Evolutionary conservation across 2,329 filamentous ascomycete genomes (phyloP), one percentile per base, ranked within the genome.

Genomic region (Tolypocladium capitatum): DNA sequence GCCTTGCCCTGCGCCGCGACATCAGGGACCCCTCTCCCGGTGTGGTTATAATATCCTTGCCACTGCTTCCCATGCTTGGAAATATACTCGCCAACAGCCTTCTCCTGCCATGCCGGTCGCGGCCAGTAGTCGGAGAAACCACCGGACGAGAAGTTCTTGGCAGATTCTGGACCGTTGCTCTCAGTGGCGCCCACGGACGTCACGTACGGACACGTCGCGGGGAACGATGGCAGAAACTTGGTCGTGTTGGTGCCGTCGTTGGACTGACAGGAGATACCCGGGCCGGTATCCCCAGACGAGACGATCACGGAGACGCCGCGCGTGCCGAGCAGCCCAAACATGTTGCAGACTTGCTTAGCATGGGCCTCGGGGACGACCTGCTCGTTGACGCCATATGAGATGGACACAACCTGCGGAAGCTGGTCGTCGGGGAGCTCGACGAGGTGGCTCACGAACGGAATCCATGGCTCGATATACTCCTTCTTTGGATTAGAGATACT

Each of bases 371-470:
- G 80, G 0, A 86, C 68, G 4, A 71, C 74, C 59, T 82, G 80
- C 58, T 87, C 83, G 43, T 81, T 72, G 54, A 84, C 81, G 27
- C 80, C 81, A 57, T 86, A 87, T 0, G 81, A 86, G n/a, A 80
- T 83, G 36, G 73, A 75, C 38, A 87, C 70, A 18, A 84, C 76
- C 4, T 76, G 72, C 0, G 84, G 83, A 0, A 86, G 67, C 18
- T 75, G 60, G 3, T 68, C 60, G 50, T 78, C 71, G 1, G 69
- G 61, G 20, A 81, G 69, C 20, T 66, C 60, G 3, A 84, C 65
- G 10, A 86, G 68, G 58, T 81, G 76, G 48, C 74, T 70, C 6
- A 82, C 70, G 60, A 82, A 80, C 16, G 74, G 74, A 3, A 86
- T 68, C 59, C 81, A 87, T 0, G 81, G 81, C 64, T 86, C 83